Conservation (phyloP, 1,284 basidiomycete genomes). For the Naganishia sp. region DNA sequence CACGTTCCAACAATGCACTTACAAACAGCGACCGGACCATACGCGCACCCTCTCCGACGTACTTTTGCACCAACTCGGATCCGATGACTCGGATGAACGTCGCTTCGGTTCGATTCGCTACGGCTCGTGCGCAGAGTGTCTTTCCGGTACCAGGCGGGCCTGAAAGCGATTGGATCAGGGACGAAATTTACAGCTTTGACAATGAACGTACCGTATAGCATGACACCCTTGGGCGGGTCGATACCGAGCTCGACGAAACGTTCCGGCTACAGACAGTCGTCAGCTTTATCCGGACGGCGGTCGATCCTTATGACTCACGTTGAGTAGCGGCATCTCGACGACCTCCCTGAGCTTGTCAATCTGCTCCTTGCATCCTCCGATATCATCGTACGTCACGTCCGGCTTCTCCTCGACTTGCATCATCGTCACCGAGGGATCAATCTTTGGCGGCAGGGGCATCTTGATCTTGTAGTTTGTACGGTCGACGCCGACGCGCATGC, state of each 20-base stretch:
- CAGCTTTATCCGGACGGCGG: background rate
- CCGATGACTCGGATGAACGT: conserved; percentile 99
- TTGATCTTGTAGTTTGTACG: conserved; percentile 98
- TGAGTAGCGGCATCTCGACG: conserved; percentile 94
- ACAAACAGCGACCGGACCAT: conserved; percentile 96
- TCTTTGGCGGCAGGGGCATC: conserved; percentile 99
- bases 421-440: conserved; percentile 99
- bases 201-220: conserved; percentile 67
- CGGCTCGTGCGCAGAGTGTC: conserved; percentile 95
- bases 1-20: background rate
- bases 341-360: conserved; percentile 99
- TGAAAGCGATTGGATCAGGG: background rate
- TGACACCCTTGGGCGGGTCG: conserved; percentile 97
- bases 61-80: conserved; percentile 98
- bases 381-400: conserved; percentile 94
- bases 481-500: conserved; percentile 96
- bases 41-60: conserved; percentile 96
- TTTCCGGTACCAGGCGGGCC: conserved; percentile 96
- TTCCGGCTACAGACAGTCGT: conserved; percentile 71
- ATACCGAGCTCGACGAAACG: conserved; percentile 97
- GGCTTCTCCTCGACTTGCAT: conserved; percentile 99
- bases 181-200: conserved; percentile 18
- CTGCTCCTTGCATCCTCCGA: conserved; percentile 99
- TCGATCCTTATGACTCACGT: conserved; percentile 60
- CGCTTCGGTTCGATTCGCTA: conserved; percentile 97